Base-by-base conservation (phyloP, 2,329 filamentous ascomycete species). In the Colletotrichum siamense region DNA sequence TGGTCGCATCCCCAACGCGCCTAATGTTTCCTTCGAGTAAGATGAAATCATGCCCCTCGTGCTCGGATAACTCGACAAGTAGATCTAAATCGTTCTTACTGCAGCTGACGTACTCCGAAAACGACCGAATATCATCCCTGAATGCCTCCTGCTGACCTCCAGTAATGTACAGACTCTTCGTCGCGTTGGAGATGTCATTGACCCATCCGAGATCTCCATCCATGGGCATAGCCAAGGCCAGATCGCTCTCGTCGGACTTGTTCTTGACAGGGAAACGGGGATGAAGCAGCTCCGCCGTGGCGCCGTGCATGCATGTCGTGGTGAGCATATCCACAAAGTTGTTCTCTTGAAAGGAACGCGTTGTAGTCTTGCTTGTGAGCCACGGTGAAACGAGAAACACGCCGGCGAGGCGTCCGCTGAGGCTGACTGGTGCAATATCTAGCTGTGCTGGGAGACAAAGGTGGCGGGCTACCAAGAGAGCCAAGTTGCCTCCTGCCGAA, bases 401-500 rank as follows among this genome's bases (percentile, higher is more conserved):
- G 5, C 79, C 85, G 0, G 81, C 81, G 1, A 86, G 78, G 3
- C 77, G 78, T 26, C 79, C 81, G 12, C 72, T 72, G 26, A 85
- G 74, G 1, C 59, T n/a, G 64, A 85, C 63, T 13, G 64, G 71
- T 6, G 71, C 57, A 5, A 79, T 80, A 3, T 71, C 77, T 1
- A 80, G 77, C 44, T 82, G 81, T 24, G 69, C 73, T 2, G 84
- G 83, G 26, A 83, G 81, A 12, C 85, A 52, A 4, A 85, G 55
- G 64, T 86, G 84, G 12, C 80, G 75, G 12, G 85, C 74, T 8
- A 86, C 67, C 75, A 84, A 82, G 13, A 79, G 76, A 1, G 82
- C 79, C 36, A 86, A 64, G 71, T 86, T 85, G 0, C 81, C 85
- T 16, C 85, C 85, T 0, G 84, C 84, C 13, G 84, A 86, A 66